Evolutionary conservation across 2,329 filamentous ascomycete species (phyloP).

Genomic region (Penicillium sp.): DNA sequence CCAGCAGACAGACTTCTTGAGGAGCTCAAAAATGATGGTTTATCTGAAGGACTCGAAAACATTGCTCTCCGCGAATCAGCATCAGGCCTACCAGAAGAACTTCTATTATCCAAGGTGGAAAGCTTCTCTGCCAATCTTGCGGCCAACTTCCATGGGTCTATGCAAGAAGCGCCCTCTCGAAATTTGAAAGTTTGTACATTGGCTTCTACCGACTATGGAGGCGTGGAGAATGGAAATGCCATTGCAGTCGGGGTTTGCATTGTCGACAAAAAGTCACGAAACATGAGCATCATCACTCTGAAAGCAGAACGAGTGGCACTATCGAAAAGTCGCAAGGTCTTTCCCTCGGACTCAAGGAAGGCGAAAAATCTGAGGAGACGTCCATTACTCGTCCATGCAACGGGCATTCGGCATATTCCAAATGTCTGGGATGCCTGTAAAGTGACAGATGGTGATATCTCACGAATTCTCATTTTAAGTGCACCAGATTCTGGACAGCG

Average conservation of each 20-base stretch:
- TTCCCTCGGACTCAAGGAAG: slow-evolving; percentile 22
- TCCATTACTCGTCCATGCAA: slow-evolving; percentile 35
- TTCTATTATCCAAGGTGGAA: slow-evolving; percentile 69
- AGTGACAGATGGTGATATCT: slow-evolving; percentile 63
- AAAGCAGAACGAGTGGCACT: slow-evolving; percentile 49
- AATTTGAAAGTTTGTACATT: slow-evolving; percentile 61
- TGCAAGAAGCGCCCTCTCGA: slow-evolving; percentile 23
- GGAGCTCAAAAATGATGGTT: slow-evolving; percentile 59
- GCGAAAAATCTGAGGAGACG: slow-evolving; percentile 26
- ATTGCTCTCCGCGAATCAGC: slow-evolving; percentile 72
- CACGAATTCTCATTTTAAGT: slow-evolving; percentile 68
- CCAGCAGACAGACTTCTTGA: slow-evolving; percentile 69
- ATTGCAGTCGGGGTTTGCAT: slow-evolving; percentile 56
- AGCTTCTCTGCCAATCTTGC: slow-evolving; percentile 59
- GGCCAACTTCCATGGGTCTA: slow-evolving; percentile 29
- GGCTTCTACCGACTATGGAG: slow-evolving; percentile 44
- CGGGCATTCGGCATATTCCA: slow-evolving; percentile 57
- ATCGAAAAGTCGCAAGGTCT: slow-evolving; percentile 27
- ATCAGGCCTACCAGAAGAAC: slow-evolving; percentile 67
- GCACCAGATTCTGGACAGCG: slow-evolving; percentile 62
- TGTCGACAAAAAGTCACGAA: slow-evolving; percentile 65
- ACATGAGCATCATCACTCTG: slow-evolving; percentile 65
- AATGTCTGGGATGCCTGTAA: slow-evolving; percentile 72
- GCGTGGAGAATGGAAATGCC: slow-evolving; percentile 31
- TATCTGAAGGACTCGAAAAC: slow-evolving; percentile 66